These are phyloP conservation scores for Andrographis paniculata DNA, from an alignment of 305 asterid genomes.

Conservation along the genomic window DNA sequence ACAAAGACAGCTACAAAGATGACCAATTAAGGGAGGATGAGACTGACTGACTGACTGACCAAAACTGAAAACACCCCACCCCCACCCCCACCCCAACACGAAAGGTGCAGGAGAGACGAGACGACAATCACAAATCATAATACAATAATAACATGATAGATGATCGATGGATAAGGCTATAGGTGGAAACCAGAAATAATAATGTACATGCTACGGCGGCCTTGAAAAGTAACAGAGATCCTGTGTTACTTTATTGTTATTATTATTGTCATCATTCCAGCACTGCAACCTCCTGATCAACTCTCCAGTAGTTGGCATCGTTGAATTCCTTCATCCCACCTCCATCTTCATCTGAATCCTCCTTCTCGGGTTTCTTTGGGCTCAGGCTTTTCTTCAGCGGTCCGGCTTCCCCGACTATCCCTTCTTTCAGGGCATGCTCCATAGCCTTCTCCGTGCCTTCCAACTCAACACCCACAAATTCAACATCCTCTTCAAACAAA, in stretches of 20 bases:
- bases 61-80: not conserved
- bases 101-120: too few species aligned
- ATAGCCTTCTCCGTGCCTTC: constrained; percentile 90
- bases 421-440: constrained; percentile 92
- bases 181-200: too few species aligned
- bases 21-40: too few species aligned
- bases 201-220: too few species aligned
- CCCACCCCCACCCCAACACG: not conserved
- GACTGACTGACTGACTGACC: too few species aligned
- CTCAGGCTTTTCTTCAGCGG: constrained; percentile 46
- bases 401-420: constrained; percentile 88
- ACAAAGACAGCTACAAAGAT: too few species aligned
- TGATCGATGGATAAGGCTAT: too few species aligned
- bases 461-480: constrained; percentile 84
- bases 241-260: too few species aligned
- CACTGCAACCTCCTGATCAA: constrained; percentile 83
- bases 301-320: constrained; percentile 92
- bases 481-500: constrained; percentile 91
- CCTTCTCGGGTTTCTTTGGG: constrained; percentile 43
- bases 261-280: too few species aligned
- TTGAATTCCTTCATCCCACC: constrained; percentile 68
- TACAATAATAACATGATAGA: too few species aligned
- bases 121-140: too few species aligned
- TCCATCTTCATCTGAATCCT: constrained; percentile 46
- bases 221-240: too few species aligned